phyloP scores from a whole-genome alignment of 225 moss, liverwort and hornwort genomes.

The Physcomitrium patens region DNA sequence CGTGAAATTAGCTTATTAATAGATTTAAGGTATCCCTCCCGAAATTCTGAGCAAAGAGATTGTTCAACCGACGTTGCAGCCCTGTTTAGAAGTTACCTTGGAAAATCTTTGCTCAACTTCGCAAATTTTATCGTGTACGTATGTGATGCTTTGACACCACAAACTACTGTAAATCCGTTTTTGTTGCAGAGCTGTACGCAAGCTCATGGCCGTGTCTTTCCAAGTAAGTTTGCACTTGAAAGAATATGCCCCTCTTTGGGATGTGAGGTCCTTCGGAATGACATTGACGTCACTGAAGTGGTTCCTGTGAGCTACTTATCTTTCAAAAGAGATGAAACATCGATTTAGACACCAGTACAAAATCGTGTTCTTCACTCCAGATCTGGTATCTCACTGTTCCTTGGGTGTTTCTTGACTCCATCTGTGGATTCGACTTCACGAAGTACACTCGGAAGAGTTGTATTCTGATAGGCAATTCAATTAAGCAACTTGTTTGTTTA shows the following conservation, averaged over 20 bases:
- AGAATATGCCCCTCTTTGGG: background rate
- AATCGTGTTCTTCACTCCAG: constrained; percentile 26
- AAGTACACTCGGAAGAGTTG: constrained; percentile 11
- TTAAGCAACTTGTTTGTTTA: constrained; percentile 20
- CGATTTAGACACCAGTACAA: constrained; percentile 22
- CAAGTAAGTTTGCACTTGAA: constrained; percentile 15
- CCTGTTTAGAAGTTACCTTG: background rate
- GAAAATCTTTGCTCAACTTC: constrained; percentile 10
- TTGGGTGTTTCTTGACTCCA: constrained; percentile 12
- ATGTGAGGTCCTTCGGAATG: constrained; percentile 25
- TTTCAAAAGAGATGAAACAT: constrained; percentile 19
- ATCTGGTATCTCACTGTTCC: constrained; percentile 11
- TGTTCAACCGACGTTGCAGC: constrained; percentile 17
- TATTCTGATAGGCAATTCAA: background rate
- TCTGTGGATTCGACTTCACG: constrained; percentile 25
- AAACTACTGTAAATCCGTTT: constrained; percentile 17
- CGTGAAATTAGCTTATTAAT: background rate
- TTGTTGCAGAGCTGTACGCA: constrained; percentile 25
- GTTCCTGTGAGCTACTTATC: constrained; percentile 28
- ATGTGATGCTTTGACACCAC: constrained; percentile 25
- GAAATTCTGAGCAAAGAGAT: constrained; percentile 1
- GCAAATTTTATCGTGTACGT: constrained; percentile 8
- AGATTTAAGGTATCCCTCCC: background rate
- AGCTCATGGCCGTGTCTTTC: constrained; percentile 15
- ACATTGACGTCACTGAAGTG: constrained; percentile 18